These are phyloP conservation scores for Patellifolia procumbens DNA, from an alignment of 179 eudicot genomes.

Conservation along the genomic window DNA sequence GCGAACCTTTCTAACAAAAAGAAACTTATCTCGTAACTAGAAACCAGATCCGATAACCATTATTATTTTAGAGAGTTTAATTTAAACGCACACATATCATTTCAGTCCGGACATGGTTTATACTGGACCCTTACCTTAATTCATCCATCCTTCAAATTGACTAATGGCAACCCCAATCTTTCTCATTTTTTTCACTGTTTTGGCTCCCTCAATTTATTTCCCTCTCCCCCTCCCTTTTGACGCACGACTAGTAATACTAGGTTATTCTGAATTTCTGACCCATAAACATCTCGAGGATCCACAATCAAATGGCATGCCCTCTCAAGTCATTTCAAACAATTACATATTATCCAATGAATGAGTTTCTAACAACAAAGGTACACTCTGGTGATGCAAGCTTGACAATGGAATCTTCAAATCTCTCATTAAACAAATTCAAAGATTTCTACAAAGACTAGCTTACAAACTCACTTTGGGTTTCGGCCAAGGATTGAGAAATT, in stretches of 20 bases:
- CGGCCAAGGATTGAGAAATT: too few relatives aligned
- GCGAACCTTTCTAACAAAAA: too few relatives aligned
- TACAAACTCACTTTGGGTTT: not conserved
- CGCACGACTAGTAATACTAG: not conserved
- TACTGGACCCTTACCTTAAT: too few relatives aligned
- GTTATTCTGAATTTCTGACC: not conserved
- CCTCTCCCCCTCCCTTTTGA: not conserved
- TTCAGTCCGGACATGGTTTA: too few relatives aligned
- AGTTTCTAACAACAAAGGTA: not conserved
- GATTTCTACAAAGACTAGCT: not conserved
- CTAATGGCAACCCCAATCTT: too few relatives aligned
- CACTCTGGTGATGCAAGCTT: not conserved
- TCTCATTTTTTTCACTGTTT: too few relatives aligned
- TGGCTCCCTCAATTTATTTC: too few relatives aligned
- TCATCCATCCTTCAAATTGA: too few relatives aligned
- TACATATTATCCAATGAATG: not conserved
- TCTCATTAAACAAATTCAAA: not conserved
- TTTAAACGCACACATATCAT: too few relatives aligned
- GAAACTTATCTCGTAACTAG: too few relatives aligned
- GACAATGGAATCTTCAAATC: not conserved
- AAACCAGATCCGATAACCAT: too few relatives aligned
- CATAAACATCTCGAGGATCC: not conserved
- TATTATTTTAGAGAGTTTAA: too few relatives aligned
- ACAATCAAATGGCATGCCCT: not conserved
- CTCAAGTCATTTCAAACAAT: not conserved